phyloP scores from a whole-genome alignment of 2,329 filamentous ascomycete genomes.

The Epicoccum sorghinum region DNA sequence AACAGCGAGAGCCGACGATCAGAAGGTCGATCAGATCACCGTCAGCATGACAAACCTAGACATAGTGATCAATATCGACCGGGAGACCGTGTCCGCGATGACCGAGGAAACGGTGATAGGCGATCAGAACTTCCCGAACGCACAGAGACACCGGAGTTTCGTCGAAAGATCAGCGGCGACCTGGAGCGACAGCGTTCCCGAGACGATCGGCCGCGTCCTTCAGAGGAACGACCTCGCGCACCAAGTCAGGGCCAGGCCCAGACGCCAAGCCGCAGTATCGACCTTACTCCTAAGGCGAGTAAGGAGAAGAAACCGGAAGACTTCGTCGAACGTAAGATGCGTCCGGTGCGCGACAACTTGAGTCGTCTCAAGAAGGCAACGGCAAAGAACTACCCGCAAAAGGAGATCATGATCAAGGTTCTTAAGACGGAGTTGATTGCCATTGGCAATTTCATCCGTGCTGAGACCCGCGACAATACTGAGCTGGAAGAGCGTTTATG shows the following conservation, averaged over 20 bases:
- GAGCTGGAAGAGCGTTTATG: constrained; percentile 59
- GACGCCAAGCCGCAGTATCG: constrained; percentile 40
- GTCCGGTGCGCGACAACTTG: constrained; percentile 66
- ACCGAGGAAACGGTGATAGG: constrained; percentile 47
- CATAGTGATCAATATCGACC: constrained; percentile 46
- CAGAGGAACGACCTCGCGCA: constrained; percentile 47
- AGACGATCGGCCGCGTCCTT: constrained; percentile 57
- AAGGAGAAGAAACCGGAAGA: constrained; percentile 50
- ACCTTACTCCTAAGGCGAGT: constrained; percentile 32
- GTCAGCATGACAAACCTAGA: constrained; percentile 40
- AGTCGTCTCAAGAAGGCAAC: constrained; percentile 66
- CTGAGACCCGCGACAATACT: constrained; percentile 51
- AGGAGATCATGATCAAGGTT: constrained; percentile 66
- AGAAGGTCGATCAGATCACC: constrained; percentile 40
- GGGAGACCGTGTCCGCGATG: constrained; percentile 40
- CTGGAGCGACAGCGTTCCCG: constrained; percentile 28
- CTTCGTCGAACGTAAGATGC: constrained; percentile 59
- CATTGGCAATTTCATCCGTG: constrained; percentile 68
- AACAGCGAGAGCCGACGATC: constrained; percentile 45
- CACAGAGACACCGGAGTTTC: constrained; percentile 53
- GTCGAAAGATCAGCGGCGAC: constrained; percentile 54
- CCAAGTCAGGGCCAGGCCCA: constrained; percentile 57
- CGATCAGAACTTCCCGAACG: constrained; percentile 42
- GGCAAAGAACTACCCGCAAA: constrained; percentile 66
- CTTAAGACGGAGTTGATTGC: constrained; percentile 66